Percentiles rank a stretch among this genome's conserved stretches.
phyloP scores from a whole-genome alignment of 495 filamentous ascomycete species.

The Hypoxylon crocopeplum region DNA sequence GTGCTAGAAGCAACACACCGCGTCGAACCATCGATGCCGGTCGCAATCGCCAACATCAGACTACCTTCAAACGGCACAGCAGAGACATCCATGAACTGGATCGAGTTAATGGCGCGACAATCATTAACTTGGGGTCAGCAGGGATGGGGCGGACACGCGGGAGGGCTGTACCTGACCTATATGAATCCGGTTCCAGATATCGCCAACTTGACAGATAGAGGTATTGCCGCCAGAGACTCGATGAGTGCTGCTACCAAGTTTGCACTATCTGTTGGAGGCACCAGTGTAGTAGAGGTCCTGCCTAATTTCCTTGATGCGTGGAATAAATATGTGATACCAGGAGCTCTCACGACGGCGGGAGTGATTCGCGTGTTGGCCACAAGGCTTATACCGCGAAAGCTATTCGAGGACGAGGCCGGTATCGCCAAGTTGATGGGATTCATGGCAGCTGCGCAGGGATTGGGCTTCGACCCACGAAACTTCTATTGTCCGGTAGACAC shows the following conservation, averaged over 20 bases:
- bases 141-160: slow-evolving; percentile 57
- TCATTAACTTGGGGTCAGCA: slow-evolving; percentile 51
- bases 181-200: slow-evolving; percentile 47
- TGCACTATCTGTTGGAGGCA: slow-evolving; percentile 41
- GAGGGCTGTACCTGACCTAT: slow-evolving; percentile 45
- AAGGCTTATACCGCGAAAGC: slow-evolving; percentile 44
- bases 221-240: slow-evolving; percentile 38
- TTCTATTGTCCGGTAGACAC: slow-evolving; percentile 35
- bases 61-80: slow-evolving; percentile 39
- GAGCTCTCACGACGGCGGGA: slow-evolving; percentile 40
- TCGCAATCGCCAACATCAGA: slow-evolving; percentile 48
- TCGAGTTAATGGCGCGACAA: slow-evolving; percentile 50
- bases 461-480: slow-evolving; percentile 32
- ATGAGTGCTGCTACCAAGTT: slow-evolving; percentile 42
- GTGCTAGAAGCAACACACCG: slow-evolving; percentile 55
- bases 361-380: slow-evolving; percentile 41
- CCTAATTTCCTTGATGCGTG: slow-evolving; percentile 46
- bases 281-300: slow-evolving; percentile 41
- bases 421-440: slow-evolving; percentile 33
- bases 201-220: slow-evolving; percentile 26
- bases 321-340: slow-evolving; percentile 45
- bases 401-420: slow-evolving; percentile 32
- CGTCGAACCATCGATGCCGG: slow-evolving; percentile 44
- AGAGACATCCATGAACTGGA: slow-evolving; percentile 40
- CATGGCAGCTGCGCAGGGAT: slow-evolving; percentile 14